Evolutionary conservation across 345 rosid species (phyloP).

Genomic region (Eucalyptus polyanthemos): DNA sequence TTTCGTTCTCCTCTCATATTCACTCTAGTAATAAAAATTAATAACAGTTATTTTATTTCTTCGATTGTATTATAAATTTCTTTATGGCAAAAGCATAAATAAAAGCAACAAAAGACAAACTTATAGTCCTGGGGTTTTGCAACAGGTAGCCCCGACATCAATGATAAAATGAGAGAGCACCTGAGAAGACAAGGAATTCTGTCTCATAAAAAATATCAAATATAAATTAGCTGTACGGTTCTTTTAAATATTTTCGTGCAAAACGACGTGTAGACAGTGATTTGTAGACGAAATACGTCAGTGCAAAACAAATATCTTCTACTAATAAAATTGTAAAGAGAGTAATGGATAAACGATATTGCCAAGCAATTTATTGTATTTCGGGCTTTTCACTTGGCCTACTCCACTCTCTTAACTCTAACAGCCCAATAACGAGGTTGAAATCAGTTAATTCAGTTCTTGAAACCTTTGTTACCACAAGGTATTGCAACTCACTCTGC

Average conservation of each 20-base stretch:
- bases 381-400: fast-evolving
- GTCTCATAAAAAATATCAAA: neutral
- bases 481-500: neutral
- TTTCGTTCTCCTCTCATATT: too few relatives aligned
- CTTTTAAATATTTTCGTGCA: neutral
- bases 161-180: too few relatives aligned
- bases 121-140: too few relatives aligned
- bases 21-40: too few relatives aligned
- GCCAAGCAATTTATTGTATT: neutral
- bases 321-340: neutral
- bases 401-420: neutral
- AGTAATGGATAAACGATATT: neutral
- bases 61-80: too few relatives aligned
- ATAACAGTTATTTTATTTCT: too few relatives aligned
- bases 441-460: neutral
- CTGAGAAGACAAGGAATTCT: too few relatives aligned
- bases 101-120: too few relatives aligned
- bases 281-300: neutral
- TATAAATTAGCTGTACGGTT: neutral
- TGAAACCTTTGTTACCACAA: neutral
- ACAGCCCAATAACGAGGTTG: neutral
- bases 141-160: too few relatives aligned
- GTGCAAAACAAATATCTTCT: neutral
- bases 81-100: too few relatives aligned
- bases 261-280: neutral